Percentiles rank a stretch among this genome's conserved stretches.
phyloP scores from a whole-genome alignment of 1,139 yeast species.

The Suhomyces chickasaworum region DNA sequence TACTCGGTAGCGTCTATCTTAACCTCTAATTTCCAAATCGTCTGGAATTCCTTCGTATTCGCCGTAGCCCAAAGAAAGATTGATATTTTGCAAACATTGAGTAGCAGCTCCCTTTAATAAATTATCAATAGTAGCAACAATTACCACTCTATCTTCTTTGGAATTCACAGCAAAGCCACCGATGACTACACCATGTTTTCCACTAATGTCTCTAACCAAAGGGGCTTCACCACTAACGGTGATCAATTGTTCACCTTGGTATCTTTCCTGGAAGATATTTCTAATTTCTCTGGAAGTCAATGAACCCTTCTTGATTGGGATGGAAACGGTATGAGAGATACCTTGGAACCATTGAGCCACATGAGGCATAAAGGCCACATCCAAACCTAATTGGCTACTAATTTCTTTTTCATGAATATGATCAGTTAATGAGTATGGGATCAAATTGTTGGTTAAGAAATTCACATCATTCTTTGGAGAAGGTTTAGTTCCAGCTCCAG shows the following conservation, averaged over 20 bases:
- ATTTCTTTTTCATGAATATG: constrained; percentile 96
- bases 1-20: constrained; percentile 1
- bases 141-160: constrained; percentile 84
- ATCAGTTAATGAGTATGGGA: constrained; percentile 94
- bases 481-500: constrained; percentile 99
- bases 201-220: constrained; percentile 84
- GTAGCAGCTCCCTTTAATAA: constrained; percentile 98
- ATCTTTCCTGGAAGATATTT: constrained; percentile 83
- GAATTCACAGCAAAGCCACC: constrained; percentile 96
- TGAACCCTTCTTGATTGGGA: constrained; percentile 73
- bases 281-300: constrained; percentile 81
- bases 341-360: constrained; percentile 99
- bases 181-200: constrained; percentile 90
- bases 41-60: constrained; percentile 94
- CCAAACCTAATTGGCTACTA: constrained; percentile 71
- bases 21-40: constrained; percentile 51
- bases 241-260: constrained; percentile 83
- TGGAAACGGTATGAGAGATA: constrained; percentile 85
- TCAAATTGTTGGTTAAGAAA: constrained; percentile 74
- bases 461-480: constrained; percentile 89
- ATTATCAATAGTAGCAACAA: constrained; percentile 94
- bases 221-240: constrained; percentile 90
- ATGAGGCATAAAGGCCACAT: constrained; percentile 92
- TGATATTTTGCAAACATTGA: constrained; percentile 94
- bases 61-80: constrained; percentile 83